A percentile compares a stretch with the other conserved stretches of the same genome.
Conservation (phyloP, 768 basidiomycete species). For the Trametes meyenii region DNA sequence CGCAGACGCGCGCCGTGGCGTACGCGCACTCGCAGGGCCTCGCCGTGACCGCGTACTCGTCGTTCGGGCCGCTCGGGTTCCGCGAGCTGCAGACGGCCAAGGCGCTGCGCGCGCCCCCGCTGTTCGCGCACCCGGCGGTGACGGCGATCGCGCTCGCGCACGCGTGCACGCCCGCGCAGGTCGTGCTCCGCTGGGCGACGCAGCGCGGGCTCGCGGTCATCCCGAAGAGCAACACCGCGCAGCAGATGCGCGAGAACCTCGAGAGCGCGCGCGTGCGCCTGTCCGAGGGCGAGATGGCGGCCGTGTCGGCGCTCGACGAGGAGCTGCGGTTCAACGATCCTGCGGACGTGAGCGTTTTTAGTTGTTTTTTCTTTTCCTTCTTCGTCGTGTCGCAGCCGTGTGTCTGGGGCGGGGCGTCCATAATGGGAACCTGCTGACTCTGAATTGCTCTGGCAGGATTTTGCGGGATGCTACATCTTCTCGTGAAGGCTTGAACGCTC, state of each 20-base stretch:
- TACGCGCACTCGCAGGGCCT: slow-evolving; percentile 33
- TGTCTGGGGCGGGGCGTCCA: background rate
- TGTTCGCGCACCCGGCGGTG: slow-evolving; percentile 33
- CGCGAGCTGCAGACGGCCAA: slow-evolving; percentile 35
- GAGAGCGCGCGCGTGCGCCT: slow-evolving; percentile 35
- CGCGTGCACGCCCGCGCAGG: slow-evolving; percentile 52
- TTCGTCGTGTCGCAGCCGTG: too few relatives aligned
- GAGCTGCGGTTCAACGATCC: slow-evolving; percentile 41
- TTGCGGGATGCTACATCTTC: slow-evolving; percentile 25
- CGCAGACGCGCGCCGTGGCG: slow-evolving; percentile 34
- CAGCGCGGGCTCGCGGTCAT: slow-evolving; percentile 75
- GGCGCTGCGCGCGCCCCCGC: slow-evolving; percentile 25
- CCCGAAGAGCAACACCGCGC: slow-evolving; percentile 62
- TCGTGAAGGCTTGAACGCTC: background rate
- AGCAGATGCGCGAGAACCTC: slow-evolving; percentile 42
- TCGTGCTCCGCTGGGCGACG: slow-evolving; percentile 79
- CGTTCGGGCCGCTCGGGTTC: slow-evolving; percentile 38
- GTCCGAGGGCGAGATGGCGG: slow-evolving; percentile 37
- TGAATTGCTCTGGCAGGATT: slow-evolving; percentile 12
- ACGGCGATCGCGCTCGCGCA: slow-evolving; percentile 32
- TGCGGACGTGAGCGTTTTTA: slow-evolving; percentile 27
- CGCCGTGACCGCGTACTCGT: slow-evolving; percentile 39
- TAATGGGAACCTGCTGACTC: background rate
- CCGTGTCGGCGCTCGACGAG: slow-evolving; percentile 36
- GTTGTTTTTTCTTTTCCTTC: too few relatives aligned